These are phyloP conservation scores for Physcomitrium patens DNA, from an alignment of 225 moss, liverwort and hornwort species.

Conservation along the genomic window DNA sequence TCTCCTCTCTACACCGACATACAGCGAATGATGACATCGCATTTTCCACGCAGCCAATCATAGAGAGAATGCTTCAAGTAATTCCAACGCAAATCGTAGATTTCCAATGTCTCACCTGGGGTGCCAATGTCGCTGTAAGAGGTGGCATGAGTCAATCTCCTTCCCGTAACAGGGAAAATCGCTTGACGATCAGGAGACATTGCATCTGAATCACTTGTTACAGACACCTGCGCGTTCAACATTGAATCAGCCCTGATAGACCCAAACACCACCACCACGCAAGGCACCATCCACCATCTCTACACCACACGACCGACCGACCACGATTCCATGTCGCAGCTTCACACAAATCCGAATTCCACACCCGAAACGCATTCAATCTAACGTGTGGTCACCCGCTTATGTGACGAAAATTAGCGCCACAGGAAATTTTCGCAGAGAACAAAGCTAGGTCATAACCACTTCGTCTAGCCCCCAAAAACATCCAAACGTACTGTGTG, in stretches of 20 bases:
- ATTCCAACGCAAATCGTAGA: not conserved
- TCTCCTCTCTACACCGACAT: not conserved
- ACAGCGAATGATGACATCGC: not conserved
- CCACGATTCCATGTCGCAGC: not conserved
- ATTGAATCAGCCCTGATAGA: conserved; percentile 7
- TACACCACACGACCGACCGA: no score
- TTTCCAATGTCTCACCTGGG: conserved; percentile 31
- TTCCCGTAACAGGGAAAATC: conserved; percentile 44
- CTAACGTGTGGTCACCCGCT: not conserved
- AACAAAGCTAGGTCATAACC: not conserved
- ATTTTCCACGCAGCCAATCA: not conserved
- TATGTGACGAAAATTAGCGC: not conserved
- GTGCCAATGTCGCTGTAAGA: conserved; percentile 42
- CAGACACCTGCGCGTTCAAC: conserved; percentile 35
- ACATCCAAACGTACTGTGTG: conserved; percentile 37
- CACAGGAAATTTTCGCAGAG: not conserved
- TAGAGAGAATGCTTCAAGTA: not conserved
- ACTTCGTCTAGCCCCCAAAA: not conserved
- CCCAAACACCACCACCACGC: not conserved
- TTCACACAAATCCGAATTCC: not conserved
- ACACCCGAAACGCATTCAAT: not conserved
- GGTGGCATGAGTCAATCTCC: conserved; percentile 45
- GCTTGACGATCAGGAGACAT: conserved; percentile 59
- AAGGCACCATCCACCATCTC: not conserved
- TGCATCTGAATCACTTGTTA: conserved; percentile 34